Conservation (phyloP, 805 yeast genomes). For the Deakozyma indianensis region DNA sequence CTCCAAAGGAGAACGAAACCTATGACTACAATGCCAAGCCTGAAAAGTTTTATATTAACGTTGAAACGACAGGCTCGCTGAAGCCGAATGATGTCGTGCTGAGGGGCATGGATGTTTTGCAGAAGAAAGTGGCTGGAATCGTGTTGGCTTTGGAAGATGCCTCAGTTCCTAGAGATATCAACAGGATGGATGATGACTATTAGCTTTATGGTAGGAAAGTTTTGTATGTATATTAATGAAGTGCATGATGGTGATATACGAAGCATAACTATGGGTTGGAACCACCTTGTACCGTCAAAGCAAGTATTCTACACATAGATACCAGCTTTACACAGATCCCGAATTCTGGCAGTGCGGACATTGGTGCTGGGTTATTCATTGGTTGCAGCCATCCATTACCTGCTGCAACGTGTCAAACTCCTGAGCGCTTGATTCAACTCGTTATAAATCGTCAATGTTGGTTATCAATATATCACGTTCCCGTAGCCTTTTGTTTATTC, state of each 20-base stretch:
- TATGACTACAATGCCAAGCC: constrained; percentile 82
- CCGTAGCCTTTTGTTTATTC: constrained; percentile 45
- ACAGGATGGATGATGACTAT: background rate
- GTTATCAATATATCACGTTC: too few relatives aligned
- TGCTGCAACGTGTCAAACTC: too few relatives aligned
- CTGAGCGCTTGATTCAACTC: too few relatives aligned
- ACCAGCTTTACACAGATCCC: too few relatives aligned
- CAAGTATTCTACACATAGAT: too few relatives aligned
- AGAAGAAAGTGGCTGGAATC: constrained; percentile 80
- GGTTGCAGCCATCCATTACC: too few relatives aligned
- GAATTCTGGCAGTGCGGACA: too few relatives aligned
- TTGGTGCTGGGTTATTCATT: too few relatives aligned
- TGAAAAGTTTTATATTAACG: constrained; percentile 65
- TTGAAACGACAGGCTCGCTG: constrained; percentile 85
- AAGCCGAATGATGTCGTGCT: constrained; percentile 81
- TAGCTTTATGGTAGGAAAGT: background rate
- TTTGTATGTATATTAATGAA: background rate
- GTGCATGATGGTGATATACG: background rate
- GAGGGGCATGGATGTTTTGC: constrained; percentile 72
- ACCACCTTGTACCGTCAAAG: too few relatives aligned
- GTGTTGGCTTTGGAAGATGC: constrained; percentile 44
- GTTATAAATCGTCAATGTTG: too few relatives aligned
- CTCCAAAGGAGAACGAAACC: constrained; percentile 73
- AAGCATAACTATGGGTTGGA: too few relatives aligned
- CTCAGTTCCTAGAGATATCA: background rate